Evolutionary conservation across 2,329 filamentous ascomycete species (phyloP).

Genomic region (Colletotrichum sp.): DNA sequence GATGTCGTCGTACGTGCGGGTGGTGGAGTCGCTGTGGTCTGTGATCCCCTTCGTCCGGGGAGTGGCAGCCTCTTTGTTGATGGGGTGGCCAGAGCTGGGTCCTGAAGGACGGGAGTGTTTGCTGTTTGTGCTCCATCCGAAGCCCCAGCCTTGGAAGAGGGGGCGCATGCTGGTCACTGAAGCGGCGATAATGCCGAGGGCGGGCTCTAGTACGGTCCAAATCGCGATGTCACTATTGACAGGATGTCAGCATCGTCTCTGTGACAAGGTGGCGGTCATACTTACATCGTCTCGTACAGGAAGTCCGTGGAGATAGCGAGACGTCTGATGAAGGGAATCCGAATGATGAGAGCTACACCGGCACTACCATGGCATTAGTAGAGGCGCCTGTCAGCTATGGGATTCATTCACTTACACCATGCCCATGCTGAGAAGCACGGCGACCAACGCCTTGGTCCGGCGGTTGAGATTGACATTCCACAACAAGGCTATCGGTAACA

Average conservation of each 20-base stretch:
- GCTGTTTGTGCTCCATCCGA: conserved; percentile 22
- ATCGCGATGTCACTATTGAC: conserved; percentile 33
- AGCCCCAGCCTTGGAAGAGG: conserved; percentile 31
- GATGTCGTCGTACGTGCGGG: conserved; percentile 3
- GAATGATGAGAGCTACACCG: conserved; percentile 41
- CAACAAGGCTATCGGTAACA: conserved; percentile 55
- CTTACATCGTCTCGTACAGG: conserved; percentile 36
- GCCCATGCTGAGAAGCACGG: conserved; percentile 52
- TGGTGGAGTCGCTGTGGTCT: background rate
- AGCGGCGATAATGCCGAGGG: conserved; percentile 37
- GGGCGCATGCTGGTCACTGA: conserved; percentile 34
- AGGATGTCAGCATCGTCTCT: background rate
- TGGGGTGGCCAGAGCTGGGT: background rate
- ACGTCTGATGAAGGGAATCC: conserved; percentile 36
- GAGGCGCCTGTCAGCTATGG: accelerated
- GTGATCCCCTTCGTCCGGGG: background rate
- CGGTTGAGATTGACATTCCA: conserved; percentile 54
- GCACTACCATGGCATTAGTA: conserved; percentile 30
- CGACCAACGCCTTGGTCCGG: conserved; percentile 50
- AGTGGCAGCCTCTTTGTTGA: background rate
- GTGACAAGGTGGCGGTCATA: background rate
- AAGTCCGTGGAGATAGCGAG: conserved; percentile 30
- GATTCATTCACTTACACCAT: conserved; percentile 43
- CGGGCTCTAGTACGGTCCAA: conserved; percentile 36
- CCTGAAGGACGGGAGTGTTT: conserved; percentile 12